phyloP scores from a whole-genome alignment of 1,284 basidiomycete species.

The Ceratobasidium sp. region DNA sequence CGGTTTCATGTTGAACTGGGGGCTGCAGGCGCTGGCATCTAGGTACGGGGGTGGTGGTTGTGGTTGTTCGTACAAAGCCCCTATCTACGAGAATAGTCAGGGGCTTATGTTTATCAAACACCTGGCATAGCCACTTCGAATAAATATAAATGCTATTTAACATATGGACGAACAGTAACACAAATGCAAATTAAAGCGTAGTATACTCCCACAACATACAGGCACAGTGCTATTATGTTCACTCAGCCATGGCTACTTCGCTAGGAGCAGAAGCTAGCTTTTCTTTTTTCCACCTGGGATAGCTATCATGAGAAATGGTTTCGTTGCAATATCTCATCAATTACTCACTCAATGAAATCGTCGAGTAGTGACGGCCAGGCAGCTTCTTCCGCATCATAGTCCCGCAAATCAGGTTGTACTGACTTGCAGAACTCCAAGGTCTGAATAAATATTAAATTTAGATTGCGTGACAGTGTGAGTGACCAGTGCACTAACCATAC shows the following conservation, averaged over 20 bases:
- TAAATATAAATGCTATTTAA: slow-evolving; percentile 32
- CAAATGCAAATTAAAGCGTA: not conserved
- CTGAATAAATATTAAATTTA: slow-evolving; percentile 53
- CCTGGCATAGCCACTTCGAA: not conserved
- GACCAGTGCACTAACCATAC: slow-evolving; percentile 65
- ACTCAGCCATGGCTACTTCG: slow-evolving; percentile 18
- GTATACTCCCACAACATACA: not conserved
- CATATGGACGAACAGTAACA: slow-evolving; percentile 1
- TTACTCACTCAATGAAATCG: slow-evolving; percentile 66
- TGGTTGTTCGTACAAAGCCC: slow-evolving; percentile 21
- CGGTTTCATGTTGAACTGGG: not conserved
- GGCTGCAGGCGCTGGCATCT: not conserved
- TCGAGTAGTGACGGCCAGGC: slow-evolving; percentile 82
- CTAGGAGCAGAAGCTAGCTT: not conserved
- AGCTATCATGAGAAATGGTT: not conserved
- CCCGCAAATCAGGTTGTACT: slow-evolving; percentile 65
- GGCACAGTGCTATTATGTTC: not conserved
- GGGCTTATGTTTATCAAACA: slow-evolving; percentile 8
- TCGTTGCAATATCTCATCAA: not conserved
- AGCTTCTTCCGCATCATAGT: slow-evolving; percentile 80
- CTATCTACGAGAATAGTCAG: not conserved
- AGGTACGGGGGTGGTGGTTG: not conserved
- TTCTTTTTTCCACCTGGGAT: slow-evolving; percentile 29
- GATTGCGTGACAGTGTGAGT: slow-evolving; percentile 26
- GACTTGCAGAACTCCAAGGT: slow-evolving; percentile 77